These are phyloP conservation scores for Stagonosporopsis cucurbitacearum DNA, from an alignment of 2,329 filamentous ascomycete genomes.

Conservation along the genomic window DNA sequence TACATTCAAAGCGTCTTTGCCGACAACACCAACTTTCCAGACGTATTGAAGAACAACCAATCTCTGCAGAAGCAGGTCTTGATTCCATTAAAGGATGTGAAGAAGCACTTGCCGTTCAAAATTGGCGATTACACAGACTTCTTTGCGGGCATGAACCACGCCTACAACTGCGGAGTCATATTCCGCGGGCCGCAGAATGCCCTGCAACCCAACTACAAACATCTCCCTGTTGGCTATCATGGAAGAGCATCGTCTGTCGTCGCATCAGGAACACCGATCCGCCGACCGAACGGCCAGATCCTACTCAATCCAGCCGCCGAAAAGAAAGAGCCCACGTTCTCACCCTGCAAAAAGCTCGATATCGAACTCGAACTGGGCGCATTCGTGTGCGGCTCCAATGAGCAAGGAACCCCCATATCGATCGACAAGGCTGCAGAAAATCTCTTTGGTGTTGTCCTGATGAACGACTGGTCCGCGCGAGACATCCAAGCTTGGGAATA, in stretches of 20 bases:
- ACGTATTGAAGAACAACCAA: constrained; percentile 68
- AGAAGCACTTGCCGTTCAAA: constrained; percentile 74
- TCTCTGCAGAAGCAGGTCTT: constrained; percentile 64
- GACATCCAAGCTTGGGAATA: constrained; percentile 89
- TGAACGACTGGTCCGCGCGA: constrained; percentile 88
- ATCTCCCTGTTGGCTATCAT: constrained; percentile 83
- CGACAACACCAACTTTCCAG: constrained; percentile 63
- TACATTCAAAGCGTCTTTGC: constrained; percentile 73
- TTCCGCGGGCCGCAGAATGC: constrained; percentile 77
- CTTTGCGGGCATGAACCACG: constrained; percentile 81
- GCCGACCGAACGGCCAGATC: constrained; percentile 78
- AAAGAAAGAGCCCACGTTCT: constrained; percentile 68
- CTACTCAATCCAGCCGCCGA: constrained; percentile 67
- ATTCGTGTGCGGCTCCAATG: constrained; percentile 71
- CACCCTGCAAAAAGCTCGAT: constrained; percentile 71
- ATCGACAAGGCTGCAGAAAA: constrained; percentile 71
- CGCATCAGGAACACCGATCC: constrained; percentile 73
- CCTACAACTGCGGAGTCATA: constrained; percentile 72
- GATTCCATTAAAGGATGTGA: constrained; percentile 64
- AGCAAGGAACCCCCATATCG: constrained; percentile 67
- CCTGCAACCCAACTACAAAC: constrained; percentile 80
- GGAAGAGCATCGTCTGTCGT: constrained; percentile 78
- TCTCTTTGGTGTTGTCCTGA: constrained; percentile 79
- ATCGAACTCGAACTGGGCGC: constrained; percentile 82
- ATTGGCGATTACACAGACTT: constrained; percentile 89